Evolutionary conservation across 805 yeast genomes (phyloP).

Genomic region (Schwanniomyces vanrijiae): DNA sequence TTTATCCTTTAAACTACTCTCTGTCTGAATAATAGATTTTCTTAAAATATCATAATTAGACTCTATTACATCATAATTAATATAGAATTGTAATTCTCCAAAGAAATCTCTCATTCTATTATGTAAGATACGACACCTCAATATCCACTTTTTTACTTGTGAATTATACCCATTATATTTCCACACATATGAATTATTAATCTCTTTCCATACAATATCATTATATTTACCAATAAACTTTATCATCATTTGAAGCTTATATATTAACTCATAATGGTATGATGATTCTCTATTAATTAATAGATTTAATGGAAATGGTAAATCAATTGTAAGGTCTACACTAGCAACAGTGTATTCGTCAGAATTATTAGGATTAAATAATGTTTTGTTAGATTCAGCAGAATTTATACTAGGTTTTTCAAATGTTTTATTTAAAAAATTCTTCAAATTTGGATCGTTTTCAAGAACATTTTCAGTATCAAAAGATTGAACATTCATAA

Average conservation of each 20-base stretch:
- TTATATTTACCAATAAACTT: constrained; percentile 60
- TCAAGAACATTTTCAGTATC: constrained; percentile 53
- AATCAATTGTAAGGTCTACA: constrained; percentile 53
- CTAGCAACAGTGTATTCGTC: constrained; percentile 49
- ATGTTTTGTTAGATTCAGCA: constrained; percentile 8
- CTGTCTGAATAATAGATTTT: constrained; percentile 13
- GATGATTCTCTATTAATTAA: constrained; percentile 69
- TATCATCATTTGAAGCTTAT: constrained; percentile 66
- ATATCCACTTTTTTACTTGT: constrained; percentile 52
- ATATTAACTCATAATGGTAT: constrained; percentile 76
- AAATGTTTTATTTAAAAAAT: constrained; percentile 45
- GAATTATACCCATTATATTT: constrained; percentile 43
- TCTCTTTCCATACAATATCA: constrained; percentile 71
- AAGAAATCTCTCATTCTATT: constrained; percentile 57
- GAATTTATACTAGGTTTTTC: constrained; percentile 14
- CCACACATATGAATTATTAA: constrained; percentile 69
- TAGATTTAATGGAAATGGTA: constrained; percentile 87
- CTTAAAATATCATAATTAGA: constrained; percentile 48
- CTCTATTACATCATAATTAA: constrained; percentile 61
- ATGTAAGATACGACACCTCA: constrained; percentile 55
- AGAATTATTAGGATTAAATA: constrained; percentile 23
- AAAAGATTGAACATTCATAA: constrained; percentile 53
- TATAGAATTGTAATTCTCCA: constrained; percentile 53
- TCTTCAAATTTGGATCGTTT: constrained; percentile 40
- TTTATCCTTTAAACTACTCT: constrained; percentile 5